Conservation (phyloP, 2,329 filamentous ascomycete genomes). For the Ophiostoma triangulosporum region DNA sequence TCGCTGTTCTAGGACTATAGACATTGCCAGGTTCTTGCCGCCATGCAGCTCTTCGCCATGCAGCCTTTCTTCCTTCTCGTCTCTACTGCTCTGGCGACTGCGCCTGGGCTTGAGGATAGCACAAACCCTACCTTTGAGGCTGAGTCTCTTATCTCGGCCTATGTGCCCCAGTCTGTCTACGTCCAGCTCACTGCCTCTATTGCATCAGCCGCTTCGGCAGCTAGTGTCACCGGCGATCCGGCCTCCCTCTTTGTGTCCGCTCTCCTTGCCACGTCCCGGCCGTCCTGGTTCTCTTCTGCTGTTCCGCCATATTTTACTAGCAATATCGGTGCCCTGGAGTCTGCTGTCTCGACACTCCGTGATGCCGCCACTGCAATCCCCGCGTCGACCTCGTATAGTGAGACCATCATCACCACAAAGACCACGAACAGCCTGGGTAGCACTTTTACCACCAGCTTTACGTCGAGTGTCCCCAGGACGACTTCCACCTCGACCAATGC, state of each 20-base stretch:
- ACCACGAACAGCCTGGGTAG: slow-evolving; percentile 17
- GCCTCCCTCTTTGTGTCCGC: slow-evolving; percentile 17
- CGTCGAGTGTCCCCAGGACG: slow-evolving; percentile 12
- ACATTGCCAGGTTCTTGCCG: no score
- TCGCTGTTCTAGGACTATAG: no score
- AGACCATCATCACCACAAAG: slow-evolving; percentile 14
- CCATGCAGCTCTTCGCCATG: background rate
- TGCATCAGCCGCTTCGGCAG: slow-evolving; percentile 13
- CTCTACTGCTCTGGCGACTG: background rate
- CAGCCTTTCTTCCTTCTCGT: background rate
- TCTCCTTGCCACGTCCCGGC: slow-evolving; percentile 16
- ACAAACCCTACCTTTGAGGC: slow-evolving; percentile 16
- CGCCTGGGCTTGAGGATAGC: background rate
- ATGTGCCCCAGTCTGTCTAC: slow-evolving; percentile 19
- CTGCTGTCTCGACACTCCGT: slow-evolving; percentile 16
- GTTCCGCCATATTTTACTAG: slow-evolving; percentile 7
- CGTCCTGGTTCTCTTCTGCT: slow-evolving; percentile 12
- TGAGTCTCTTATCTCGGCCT: slow-evolving; percentile 17
- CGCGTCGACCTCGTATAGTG: slow-evolving; percentile 6
- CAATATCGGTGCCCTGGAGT: slow-evolving; percentile 10
- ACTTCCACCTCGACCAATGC: slow-evolving; percentile 9
- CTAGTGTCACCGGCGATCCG: slow-evolving; percentile 18
- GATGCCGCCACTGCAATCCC: background rate
- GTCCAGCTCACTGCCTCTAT: slow-evolving; percentile 15
- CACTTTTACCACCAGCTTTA: slow-evolving; percentile 15